Evolutionary conservation across 2,329 filamentous ascomycete species (phyloP).

Genomic region (Dothideomycetidae sp.): DNA sequence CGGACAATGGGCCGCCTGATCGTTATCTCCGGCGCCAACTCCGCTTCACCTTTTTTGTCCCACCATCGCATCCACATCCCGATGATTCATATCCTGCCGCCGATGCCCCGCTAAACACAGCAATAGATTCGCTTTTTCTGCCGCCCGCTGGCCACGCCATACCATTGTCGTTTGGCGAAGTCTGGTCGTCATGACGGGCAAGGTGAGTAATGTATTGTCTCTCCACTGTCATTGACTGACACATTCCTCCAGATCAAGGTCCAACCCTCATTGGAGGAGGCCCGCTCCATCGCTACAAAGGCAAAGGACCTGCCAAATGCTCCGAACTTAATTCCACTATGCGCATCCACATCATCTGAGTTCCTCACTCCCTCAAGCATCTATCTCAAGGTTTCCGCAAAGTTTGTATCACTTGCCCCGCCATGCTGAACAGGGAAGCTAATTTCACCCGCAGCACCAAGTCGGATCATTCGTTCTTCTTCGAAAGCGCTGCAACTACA

Average conservation of each 20-base stretch:
- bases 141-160: no score
- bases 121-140: no score
- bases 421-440: conserved; percentile 9
- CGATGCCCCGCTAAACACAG: no score
- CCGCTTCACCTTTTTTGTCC: no score
- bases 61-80: no score
- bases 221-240: conserved; percentile 1
- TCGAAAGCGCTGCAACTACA: conserved; percentile 83
- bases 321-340: conserved; percentile 70
- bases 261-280: conserved; percentile 47
- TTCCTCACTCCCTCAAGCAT: conserved; percentile 89
- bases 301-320: conserved; percentile 39
- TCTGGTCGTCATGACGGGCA: conserved; percentile 7
- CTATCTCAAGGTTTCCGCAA: conserved; percentile 77
- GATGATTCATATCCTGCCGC: no score
- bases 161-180: no score
- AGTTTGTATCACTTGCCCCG: conserved; percentile 37
- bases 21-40: no score
- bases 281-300: conserved; percentile 41
- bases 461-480: conserved; percentile 78
- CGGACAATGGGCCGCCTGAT: no score
- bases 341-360: conserved; percentile 76
- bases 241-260: conserved; percentile 27
- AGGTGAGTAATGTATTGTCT: conserved; percentile 1
- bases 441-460: conserved; percentile 30